Percentiles rank a stretch among this genome's conserved stretches.
These are phyloP conservation scores for Ramularia endophylla DNA, from an alignment of 2,329 filamentous ascomycete species.

Conservation along the genomic window DNA sequence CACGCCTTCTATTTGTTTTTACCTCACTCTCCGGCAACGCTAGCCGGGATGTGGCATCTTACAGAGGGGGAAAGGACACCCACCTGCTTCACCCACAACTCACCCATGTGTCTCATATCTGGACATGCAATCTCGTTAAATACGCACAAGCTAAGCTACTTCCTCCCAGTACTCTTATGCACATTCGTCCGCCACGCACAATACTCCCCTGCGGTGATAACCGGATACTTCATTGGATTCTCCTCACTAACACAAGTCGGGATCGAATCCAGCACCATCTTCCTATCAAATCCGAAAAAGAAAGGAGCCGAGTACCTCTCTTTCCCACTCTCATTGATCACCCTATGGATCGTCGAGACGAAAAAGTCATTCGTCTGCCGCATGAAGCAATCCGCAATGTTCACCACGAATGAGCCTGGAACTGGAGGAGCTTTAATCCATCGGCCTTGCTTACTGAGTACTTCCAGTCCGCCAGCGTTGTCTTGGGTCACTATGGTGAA, in stretches of 20 bases:
- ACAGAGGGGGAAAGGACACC: too few species aligned
- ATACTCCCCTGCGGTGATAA: constrained; percentile 33
- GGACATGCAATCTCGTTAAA: too few species aligned
- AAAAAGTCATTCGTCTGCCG: constrained; percentile 41
- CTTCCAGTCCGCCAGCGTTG: constrained; percentile 18
- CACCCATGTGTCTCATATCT: too few species aligned
- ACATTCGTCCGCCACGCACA: too few species aligned
- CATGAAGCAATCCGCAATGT: constrained; percentile 48
- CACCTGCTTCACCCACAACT: too few species aligned
- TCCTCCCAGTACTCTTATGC: too few species aligned
- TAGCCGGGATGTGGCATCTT: too few species aligned
- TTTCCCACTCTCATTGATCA: constrained; percentile 37
- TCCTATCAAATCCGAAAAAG: constrained; percentile 33
- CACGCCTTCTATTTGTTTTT: too few species aligned
- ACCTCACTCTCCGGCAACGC: too few species aligned
- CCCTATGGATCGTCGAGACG: constrained; percentile 42
- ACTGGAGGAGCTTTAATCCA: constrained; percentile 44
- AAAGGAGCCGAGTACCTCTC: constrained; percentile 44
- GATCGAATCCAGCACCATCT: constrained; percentile 22
- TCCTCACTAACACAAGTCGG: constrained; percentile 33
- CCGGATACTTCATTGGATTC: constrained; percentile 28
- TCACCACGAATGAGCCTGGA: constrained; percentile 43
- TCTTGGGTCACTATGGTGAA: constrained; percentile 22
- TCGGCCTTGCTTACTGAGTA: constrained; percentile 30
- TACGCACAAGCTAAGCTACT: too few species aligned